Evolutionary conservation across 306 rosid species (phyloP).

Genomic region (Quercus glauca): DNA sequence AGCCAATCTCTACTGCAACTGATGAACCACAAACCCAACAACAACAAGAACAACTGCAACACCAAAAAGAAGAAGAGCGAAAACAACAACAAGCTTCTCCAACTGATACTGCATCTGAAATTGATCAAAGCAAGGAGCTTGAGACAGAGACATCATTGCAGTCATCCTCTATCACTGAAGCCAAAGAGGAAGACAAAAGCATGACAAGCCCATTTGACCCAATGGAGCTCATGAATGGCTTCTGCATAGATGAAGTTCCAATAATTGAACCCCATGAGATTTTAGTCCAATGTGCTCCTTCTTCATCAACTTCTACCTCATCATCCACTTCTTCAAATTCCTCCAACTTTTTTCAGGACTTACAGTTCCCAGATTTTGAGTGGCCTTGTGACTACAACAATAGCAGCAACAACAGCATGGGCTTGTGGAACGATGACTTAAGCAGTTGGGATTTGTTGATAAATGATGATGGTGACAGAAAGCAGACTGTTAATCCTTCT

Average conservation of each 20-base stretch:
- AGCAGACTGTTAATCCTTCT: constrained; percentile 37
- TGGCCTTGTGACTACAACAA: constrained; percentile 35
- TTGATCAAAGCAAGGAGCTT: constrained; percentile 29
- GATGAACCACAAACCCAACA: constrained; percentile 37
- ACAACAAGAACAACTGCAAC: constrained; percentile 7
- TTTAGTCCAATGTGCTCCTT: constrained; percentile 28
- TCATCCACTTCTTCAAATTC: constrained; percentile 44
- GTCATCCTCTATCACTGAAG: constrained; percentile 31
- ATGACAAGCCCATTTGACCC: constrained; percentile 34
- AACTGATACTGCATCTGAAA: constrained; percentile 15
- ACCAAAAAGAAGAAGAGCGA: constrained; percentile 3
- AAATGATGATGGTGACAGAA: constrained; percentile 32
- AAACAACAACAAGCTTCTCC: constrained; percentile 4
- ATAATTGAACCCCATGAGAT: constrained; percentile 42
- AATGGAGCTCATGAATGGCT: constrained; percentile 40
- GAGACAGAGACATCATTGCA: constrained; percentile 31
- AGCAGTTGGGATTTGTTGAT: constrained; percentile 49
- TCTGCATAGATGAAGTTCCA: constrained; percentile 71
- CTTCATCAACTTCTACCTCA: constrained; percentile 37
- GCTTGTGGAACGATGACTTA: constrained; percentile 67
- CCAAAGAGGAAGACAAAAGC: constrained; percentile 32
- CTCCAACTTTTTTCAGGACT: constrained; percentile 44
- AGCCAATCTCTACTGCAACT: constrained; percentile 31
- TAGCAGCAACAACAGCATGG: constrained; percentile 3
- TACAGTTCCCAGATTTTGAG: constrained; percentile 56